Base-by-base conservation (phyloP, 2,329 filamentous ascomycete genomes). In the Septoria linicola region DNA sequence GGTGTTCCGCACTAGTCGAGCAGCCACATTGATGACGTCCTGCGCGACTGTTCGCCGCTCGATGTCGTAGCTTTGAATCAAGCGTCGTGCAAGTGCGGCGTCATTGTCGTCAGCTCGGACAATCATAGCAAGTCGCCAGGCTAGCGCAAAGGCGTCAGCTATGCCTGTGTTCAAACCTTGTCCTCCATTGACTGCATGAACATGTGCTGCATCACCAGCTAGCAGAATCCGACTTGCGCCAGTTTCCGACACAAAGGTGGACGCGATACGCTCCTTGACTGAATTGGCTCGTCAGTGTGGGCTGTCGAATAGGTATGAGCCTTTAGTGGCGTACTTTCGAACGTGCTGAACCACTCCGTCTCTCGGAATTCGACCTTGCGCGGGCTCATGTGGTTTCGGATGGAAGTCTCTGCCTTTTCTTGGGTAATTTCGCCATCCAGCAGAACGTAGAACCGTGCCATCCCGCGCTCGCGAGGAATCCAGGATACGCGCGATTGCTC, bases 131-230 rank as follows among this genome's bases (percentile, higher is more conserved):
- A 54, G 32, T 11, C 51, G 51, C 70, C 69, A 73, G 16, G 62
- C 65, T 2, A 73, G 54, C 49, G 70, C 66, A 32, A 68, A 58
- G 2, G 63, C 66, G 48, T 73, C 70, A 7, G 59, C 63, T 2
- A 73, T 56, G 0, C 66, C 70, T 4, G 57, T 70, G 48, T 73
- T 73, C 60, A 71, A 66, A 3, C 71, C 71, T 40, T 71, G 69
- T 0, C 69, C 71, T 3, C 70, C 70, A 3, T 60, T 60, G 1
- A 69, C 67, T n/a, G 64, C 60, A 14, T 64, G 67, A 19, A 63
- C 58, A 50, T 73, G 70, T 5, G 70, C 69, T 32, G 66, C 54
- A 50, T 71, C 68, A 3, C 68, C 67, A 5, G 62, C 64, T 1
- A 70, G 60, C n/a, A 70, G 54, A 20, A 55, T 49, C 5, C 42